Evolutionary conservation across 305 asterid genomes (phyloP), one percentile per base, ranked within the genome.

Genomic region (Coffea humblotiana): DNA sequence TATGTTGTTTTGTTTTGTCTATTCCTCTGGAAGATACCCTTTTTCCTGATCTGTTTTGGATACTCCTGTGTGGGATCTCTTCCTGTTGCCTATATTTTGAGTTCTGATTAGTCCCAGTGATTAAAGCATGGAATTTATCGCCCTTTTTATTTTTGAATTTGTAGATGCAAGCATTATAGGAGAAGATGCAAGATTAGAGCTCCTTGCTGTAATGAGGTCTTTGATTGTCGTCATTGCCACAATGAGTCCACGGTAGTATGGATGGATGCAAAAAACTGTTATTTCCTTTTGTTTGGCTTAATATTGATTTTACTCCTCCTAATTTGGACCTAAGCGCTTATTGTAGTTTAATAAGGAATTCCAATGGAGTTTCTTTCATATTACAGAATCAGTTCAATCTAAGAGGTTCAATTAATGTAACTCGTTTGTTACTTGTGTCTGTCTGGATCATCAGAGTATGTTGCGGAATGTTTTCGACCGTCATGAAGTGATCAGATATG

Each of bases 211-310:
- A 92, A 95, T 63, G 98, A 95, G 82, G 93, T 95, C 85, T 95
- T 85, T 73, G 96, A 88, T 79, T 95, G 99, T 78, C 95, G 99
- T 51, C 99, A 95, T 79, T 95, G 99, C 84, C 99, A 94, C 88
- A 94, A 95, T 58, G 99, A 95, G 83, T 90, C 92, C 58, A 65
- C 84, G 93, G 99, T 94, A 88, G 35, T 61, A 45, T 56, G n/a
- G 40, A 45, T 56, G n/a, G n/a, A 13, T 32, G 63, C 37, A 7
- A 19, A 1, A 19, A 35, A 23, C 35, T 37, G 47, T 71, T 13
- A 15, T 66, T 16, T 60, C 68, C 40, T 23, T 13, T 47, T 18
- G 23, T 23, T 23, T 21, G 35, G 72, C 16, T 73, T 49, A 49
- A 60, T 43, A 35, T 40, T 58, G 49, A 56, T 45, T 45, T 8